Percentiles rank a stretch among this genome's conserved stretches.
Evolutionary conservation across 2,329 filamentous ascomycete species (phyloP).

Genomic region (Colletotrichum orbiculare): DNA sequence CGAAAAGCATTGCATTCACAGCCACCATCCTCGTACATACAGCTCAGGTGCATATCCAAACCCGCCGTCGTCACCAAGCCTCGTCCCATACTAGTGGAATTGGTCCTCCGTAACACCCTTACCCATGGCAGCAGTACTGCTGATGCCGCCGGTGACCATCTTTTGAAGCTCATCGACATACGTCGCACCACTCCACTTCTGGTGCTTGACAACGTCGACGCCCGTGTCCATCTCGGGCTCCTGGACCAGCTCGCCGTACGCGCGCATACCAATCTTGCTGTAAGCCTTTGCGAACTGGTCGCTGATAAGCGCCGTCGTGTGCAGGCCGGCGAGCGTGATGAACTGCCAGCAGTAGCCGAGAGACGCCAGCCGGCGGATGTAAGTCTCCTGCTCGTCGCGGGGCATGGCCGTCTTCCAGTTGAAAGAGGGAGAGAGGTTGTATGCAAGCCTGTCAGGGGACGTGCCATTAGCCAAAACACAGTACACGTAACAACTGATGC

Average conservation of each 20-base stretch:
- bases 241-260: constrained; percentile 96
- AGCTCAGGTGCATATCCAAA: too few relatives aligned
- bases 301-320: constrained; percentile 93
- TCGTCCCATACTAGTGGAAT: constrained; percentile 67
- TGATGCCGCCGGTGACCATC: constrained; percentile 96
- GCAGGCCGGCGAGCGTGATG: constrained; percentile 97
- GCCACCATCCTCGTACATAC: too few relatives aligned
- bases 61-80: not conserved
- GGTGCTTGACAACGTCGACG: constrained; percentile 96
- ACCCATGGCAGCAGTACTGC: constrained; percentile 94
- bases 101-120: constrained; percentile 98
- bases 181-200: constrained; percentile 97
- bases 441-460: constrained; percentile 75
- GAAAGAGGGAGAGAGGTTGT: constrained; percentile 98
- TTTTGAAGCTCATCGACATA: constrained; percentile 96
- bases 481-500: not conserved
- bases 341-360: constrained; percentile 99
- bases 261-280: constrained; percentile 86
- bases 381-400: constrained; percentile 92
- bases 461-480: not conserved
- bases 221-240: constrained; percentile 94
- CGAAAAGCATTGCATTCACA: too few relatives aligned
- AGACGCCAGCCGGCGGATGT: constrained; percentile 86
- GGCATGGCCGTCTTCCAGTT: constrained; percentile 99
- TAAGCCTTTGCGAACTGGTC: constrained; percentile 90